These are phyloP conservation scores for Eleusine indica DNA, from an alignment of 176 grass and related monocot genomes.

Conservation along the genomic window DNA sequence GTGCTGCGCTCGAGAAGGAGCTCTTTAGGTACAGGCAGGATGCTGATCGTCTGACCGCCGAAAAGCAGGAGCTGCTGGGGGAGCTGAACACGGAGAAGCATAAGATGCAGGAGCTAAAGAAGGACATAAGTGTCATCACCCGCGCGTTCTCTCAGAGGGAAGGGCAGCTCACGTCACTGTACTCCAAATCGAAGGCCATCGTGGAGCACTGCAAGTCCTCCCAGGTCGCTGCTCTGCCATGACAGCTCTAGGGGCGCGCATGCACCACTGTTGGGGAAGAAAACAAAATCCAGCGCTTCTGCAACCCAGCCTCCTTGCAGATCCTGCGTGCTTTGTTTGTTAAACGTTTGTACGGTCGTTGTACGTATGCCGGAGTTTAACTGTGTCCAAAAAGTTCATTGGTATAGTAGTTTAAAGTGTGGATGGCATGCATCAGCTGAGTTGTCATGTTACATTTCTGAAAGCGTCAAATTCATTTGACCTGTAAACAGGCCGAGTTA, in stretches of 20 bases:
- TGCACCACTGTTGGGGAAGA: slow-evolving; percentile 1
- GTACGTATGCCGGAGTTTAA: slow-evolving; percentile 4
- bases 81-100: slow-evolving; percentile 44
- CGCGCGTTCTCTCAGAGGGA: slow-evolving; percentile 59
- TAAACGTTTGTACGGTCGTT: not conserved
- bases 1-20: slow-evolving; percentile 39
- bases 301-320: not conserved
- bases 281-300: not conserved
- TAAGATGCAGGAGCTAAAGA: slow-evolving; percentile 66
- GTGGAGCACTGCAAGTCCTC: slow-evolving; percentile 62
- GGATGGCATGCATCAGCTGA: not conserved
- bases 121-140: slow-evolving; percentile 68
- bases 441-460: not conserved
- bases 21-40: slow-evolving; percentile 47
- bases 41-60: slow-evolving; percentile 20
- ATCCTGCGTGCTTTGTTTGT: not conserved
- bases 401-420: not conserved
- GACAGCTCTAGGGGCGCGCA: not conserved
- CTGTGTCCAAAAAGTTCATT: not conserved
- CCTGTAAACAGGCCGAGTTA: not conserved
- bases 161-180: slow-evolving; percentile 64
- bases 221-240: slow-evolving; percentile 38
- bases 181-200: slow-evolving; percentile 79
- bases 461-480: slow-evolving; percentile 34
- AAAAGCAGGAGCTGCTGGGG: slow-evolving; percentile 54